These are phyloP conservation scores for Irpex sp. DNA, from an alignment of 1,284 basidiomycete species.

Conservation along the genomic window DNA sequence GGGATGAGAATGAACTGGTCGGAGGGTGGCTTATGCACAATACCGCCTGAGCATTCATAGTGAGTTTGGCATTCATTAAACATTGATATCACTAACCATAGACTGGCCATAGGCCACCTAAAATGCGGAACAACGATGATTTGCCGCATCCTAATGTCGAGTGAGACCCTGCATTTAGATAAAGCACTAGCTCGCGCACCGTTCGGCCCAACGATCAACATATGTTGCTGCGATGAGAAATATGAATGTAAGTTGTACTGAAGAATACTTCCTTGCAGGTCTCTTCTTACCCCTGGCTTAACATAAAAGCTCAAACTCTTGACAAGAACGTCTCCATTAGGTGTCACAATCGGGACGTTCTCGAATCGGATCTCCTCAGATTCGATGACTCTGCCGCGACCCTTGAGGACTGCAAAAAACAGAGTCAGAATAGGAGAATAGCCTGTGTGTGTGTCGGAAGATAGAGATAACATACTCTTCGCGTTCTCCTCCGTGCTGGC, in stretches of 20 bases:
- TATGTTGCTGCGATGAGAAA: constrained; percentile 60
- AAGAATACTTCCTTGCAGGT: not conserved
- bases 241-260: no score
- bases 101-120: constrained; percentile 96
- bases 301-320: constrained; percentile 85
- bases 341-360: constrained; percentile 92
- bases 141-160: constrained; percentile 70
- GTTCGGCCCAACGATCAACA: constrained; percentile 91
- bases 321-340: constrained; percentile 92
- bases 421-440: not conserved
- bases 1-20: constrained; percentile 94
- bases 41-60: constrained; percentile 51
- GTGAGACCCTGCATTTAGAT: not conserved
- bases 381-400: constrained; percentile 78
- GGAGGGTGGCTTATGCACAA: constrained; percentile 90
- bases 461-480: constrained; percentile 50
- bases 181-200: constrained; percentile 38
- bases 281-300: constrained; percentile 73
- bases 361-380: constrained; percentile 91
- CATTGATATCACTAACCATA: constrained; percentile 52
- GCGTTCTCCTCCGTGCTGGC: constrained; percentile 78
- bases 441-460: not conserved
- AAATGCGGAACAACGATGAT: constrained; percentile 88
- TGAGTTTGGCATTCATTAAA: not conserved
- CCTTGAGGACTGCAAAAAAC: constrained; percentile 60